Base-by-base conservation (phyloP, 2,329 filamentous ascomycete genomes). In the Achaetomium macrosporum region DNA sequence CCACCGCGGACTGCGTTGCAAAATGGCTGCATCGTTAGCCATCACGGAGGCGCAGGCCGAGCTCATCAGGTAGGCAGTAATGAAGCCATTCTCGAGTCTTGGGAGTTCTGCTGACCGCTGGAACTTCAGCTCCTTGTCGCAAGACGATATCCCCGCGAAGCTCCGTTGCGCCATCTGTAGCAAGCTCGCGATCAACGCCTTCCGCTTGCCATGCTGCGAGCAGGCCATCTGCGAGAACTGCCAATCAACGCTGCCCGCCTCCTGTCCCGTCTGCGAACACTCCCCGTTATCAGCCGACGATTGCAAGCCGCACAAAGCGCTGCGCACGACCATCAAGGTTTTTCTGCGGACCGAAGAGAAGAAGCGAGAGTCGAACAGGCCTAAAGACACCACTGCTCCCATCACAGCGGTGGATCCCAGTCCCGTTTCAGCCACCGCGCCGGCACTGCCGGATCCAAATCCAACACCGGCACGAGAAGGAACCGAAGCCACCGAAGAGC, bases 141-240 rank as follows among this genome's bases (percentile, higher is more conserved):
- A 87, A 59, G 88, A 92, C 63, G 89, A 93, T 57, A 90, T 96
- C 53, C 93, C 93, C n/a, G 90, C 91, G 65, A 96, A 96, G 76
- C 80, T 99, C 59, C 87, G 91, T 71, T 99, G 93, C 76, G 90
- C 90, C 48, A 88, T 90, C 62, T 99, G 93, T 73, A 93, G 87
- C 73, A 90, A 88, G 69, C 78, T 97, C 54, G 91, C 90, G 30
- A 76, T 95, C 59, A 95, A 96, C 68, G 89, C 92, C 9, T 95
- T 90, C 68, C 88, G 91, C 58, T 77, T 96, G 29, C 89, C 91
- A 1, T 99, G 93, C 72, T 99, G 93, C 70, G 93, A 96, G 66
- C 92, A 95, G 67, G 85, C 88, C 39, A 95, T 97, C 54, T 97
- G 93, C 76, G 87, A 92, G 66, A 79, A 76, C 59, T 99, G 93